These are phyloP conservation scores for Lentinula boryana DNA, from an alignment of 768 basidiomycete species.

Conservation along the genomic window DNA sequence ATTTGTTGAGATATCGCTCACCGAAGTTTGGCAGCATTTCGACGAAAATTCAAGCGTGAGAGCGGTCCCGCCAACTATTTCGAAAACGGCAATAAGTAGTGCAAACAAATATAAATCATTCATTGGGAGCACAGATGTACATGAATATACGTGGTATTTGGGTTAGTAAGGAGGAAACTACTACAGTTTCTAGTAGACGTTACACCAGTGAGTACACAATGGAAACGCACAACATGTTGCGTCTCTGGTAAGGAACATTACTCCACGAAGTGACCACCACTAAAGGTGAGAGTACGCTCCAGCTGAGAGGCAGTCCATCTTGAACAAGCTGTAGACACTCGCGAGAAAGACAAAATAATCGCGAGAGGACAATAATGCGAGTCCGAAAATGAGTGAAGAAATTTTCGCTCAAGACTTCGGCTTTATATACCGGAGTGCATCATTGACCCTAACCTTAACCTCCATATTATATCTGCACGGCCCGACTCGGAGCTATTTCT, in stretches of 20 bases:
- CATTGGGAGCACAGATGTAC: too few relatives aligned
- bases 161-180: too few relatives aligned
- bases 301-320: not conserved
- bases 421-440: not conserved
- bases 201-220: too few relatives aligned
- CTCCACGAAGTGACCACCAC: not conserved
- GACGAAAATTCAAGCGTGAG: too few relatives aligned
- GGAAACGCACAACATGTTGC: not conserved
- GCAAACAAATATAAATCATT: too few relatives aligned
- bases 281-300: not conserved
- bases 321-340: not conserved
- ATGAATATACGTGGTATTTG: too few relatives aligned
- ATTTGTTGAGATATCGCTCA: too few relatives aligned
- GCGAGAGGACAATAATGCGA: conserved; percentile 3
- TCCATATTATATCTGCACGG: not conserved
- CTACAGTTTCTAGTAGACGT: too few relatives aligned
- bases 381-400: conserved; percentile 1
- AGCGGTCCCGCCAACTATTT: too few relatives aligned
- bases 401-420: not conserved
- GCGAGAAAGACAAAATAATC: not conserved
- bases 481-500: not conserved
- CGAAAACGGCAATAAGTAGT: too few relatives aligned
- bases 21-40: too few relatives aligned
- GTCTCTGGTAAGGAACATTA: conserved; percentile 1
- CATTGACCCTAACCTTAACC: not conserved